These are phyloP conservation scores for Isoetes taiwanensis DNA, from an alignment of 75 land plant genomes.

Conservation along the genomic window DNA sequence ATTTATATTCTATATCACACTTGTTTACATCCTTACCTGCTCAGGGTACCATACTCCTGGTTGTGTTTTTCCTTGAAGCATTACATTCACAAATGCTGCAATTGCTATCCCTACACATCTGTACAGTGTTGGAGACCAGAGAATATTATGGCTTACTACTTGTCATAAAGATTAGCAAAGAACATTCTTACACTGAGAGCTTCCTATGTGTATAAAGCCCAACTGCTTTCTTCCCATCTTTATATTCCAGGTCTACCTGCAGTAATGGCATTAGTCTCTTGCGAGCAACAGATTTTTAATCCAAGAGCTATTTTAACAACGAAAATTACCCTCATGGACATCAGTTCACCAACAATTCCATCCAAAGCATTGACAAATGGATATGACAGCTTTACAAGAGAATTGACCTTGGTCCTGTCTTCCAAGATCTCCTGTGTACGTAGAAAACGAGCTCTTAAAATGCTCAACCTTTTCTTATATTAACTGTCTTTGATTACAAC, in stretches of 20 bases:
- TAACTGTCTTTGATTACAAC: too few relatives aligned
- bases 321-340: slow-evolving; percentile 83
- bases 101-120: slow-evolving; percentile 71
- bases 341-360: slow-evolving; percentile 61
- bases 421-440: slow-evolving; percentile 49
- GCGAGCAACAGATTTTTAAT: too few relatives aligned
- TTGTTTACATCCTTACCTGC: slow-evolving; percentile 58
- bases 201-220: slow-evolving; percentile 67
- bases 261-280: too few relatives aligned
- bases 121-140: slow-evolving; percentile 5
- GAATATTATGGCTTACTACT: background rate
- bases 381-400: slow-evolving; percentile 41
- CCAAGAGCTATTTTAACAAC: too few relatives aligned
- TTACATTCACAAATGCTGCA: slow-evolving; percentile 81
- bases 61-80: slow-evolving; percentile 79
- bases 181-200: slow-evolving; percentile 60
- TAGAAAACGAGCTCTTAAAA: background rate
- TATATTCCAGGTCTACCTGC: slow-evolving; percentile 84
- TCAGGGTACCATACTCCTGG: slow-evolving; percentile 99
- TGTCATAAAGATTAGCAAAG: too few relatives aligned
- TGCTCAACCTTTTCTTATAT: background rate
- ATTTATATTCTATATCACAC: too few relatives aligned
- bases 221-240: slow-evolving; percentile 44
- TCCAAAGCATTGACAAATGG: slow-evolving; percentile 74
- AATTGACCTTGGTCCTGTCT: slow-evolving; percentile 58